phyloP scores from a whole-genome alignment of 2,329 filamentous ascomycete species.

The Chaetomium olivaceum region DNA sequence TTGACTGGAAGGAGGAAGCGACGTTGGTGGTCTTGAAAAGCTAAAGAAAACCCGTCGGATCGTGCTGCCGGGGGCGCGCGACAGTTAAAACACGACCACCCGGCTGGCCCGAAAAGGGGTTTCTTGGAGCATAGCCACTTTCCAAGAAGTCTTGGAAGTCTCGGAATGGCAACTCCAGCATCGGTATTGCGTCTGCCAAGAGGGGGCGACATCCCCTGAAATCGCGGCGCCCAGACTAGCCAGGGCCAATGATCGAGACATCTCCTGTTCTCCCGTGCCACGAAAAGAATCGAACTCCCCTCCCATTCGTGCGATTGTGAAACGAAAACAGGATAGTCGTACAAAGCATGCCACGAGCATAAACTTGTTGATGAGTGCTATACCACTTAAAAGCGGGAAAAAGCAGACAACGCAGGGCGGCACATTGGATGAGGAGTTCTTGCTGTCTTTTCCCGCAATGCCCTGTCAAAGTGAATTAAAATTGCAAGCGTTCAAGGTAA shows the following conservation, averaged over 20 bases:
- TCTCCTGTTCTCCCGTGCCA: neutral
- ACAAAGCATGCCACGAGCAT: neutral
- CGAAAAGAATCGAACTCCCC: neutral
- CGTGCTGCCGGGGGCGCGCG: constrained; percentile 16
- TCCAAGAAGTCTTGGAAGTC: constrained; percentile 25
- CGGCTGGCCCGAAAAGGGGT: constrained; percentile 24
- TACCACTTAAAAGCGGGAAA: neutral
- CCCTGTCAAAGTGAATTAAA: neutral
- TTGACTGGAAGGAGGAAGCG: constrained; percentile 23
- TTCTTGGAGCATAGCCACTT: constrained; percentile 26
- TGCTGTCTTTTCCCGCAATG: neutral
- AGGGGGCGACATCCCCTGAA: neutral
- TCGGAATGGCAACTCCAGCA: neutral
- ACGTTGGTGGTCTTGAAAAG: constrained; percentile 18
- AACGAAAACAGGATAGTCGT: neutral
- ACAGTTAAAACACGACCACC: constrained; percentile 22
- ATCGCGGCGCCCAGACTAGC: constrained; percentile 17
- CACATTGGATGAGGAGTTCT: neutral
- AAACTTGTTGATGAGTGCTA: neutral
- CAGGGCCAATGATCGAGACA: constrained; percentile 8
- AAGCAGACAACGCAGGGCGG: neutral
- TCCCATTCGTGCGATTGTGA: neutral
- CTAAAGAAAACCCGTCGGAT: constrained; percentile 13
- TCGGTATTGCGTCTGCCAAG: constrained; percentile 22
- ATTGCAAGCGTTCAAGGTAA: neutral